A percentile compares a stretch with the other conserved stretches of the same genome.
Conservation (phyloP, 139 green algal genomes). For the Tetradesmus obliquus region DNA sequence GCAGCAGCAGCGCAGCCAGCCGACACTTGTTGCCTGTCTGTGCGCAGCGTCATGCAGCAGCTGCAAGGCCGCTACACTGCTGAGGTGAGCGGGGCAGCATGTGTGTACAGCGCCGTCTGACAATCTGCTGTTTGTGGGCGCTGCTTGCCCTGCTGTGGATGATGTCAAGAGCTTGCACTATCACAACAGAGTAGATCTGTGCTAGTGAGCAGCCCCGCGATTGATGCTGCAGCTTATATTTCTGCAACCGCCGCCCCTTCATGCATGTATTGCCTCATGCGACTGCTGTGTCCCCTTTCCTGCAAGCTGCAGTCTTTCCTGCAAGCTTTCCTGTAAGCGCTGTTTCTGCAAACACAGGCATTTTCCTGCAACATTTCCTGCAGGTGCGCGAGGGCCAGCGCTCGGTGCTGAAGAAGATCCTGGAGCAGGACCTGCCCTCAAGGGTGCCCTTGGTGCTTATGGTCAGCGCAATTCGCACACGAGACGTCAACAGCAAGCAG, state of each 20-base stretch:
- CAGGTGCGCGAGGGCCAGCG: slow-evolving; percentile 53
- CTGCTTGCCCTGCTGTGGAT: no score
- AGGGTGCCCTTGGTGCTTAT: slow-evolving; percentile 63
- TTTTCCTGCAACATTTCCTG: neutral
- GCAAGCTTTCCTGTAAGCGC: neutral
- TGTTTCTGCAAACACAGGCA: neutral
- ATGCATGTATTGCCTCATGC: neutral
- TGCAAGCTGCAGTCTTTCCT: neutral
- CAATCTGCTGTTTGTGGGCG: slow-evolving; percentile 35
- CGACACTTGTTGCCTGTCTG: neutral
- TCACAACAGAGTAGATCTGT: neutral
- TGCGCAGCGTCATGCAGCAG: neutral
- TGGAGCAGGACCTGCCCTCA: slow-evolving; percentile 72
- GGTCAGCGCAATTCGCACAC: slow-evolving; percentile 46
- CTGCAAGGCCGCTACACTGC: neutral
- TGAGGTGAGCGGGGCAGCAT: neutral
- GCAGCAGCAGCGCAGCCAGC: neutral
- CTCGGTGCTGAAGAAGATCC: slow-evolving; percentile 66
- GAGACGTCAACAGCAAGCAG: slow-evolving; percentile 3
- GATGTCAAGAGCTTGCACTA: no score
- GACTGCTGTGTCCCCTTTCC: no score
- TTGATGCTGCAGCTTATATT: neutral
- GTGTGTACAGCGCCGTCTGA: no score
- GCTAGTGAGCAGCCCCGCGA: neutral
- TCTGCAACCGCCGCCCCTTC: no score